These are phyloP conservation scores for Canavalia ensiformis DNA, from an alignment of 306 rosid species.

Conservation along the genomic window DNA sequence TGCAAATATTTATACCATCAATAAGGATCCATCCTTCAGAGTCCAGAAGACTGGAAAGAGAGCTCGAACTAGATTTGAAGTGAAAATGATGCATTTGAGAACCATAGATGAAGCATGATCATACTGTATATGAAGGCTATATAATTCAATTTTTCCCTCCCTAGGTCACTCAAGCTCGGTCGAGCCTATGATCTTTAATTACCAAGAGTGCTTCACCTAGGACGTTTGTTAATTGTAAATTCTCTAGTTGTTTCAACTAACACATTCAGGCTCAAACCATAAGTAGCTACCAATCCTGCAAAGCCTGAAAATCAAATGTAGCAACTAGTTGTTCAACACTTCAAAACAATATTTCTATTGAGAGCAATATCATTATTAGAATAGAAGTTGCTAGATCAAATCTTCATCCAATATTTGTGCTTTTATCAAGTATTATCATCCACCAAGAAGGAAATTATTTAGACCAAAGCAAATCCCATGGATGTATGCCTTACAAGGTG, in stretches of 20 bases:
- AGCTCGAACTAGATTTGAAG: slow-evolving; percentile 7
- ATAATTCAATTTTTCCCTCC: slow-evolving; percentile 60
- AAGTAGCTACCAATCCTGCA: slow-evolving; percentile 71
- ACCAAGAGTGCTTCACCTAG: slow-evolving; percentile 61
- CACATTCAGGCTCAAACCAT: slow-evolving; percentile 46
- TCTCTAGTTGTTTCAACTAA: too few species aligned
- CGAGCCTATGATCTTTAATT: too few species aligned
- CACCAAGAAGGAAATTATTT: not conserved
- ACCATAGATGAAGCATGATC: slow-evolving; percentile 60
- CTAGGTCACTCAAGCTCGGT: slow-evolving; percentile 59
- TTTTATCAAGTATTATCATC: not conserved
- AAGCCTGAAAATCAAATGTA: slow-evolving; percentile 56
- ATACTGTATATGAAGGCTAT: slow-evolving; percentile 59
- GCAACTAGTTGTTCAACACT: not conserved
- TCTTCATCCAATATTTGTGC: not conserved
- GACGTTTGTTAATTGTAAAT: not conserved
- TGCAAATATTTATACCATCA: too few species aligned
- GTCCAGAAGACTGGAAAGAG: too few species aligned
- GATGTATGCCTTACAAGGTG: not conserved
- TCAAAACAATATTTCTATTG: not conserved
- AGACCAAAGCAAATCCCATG: not conserved
- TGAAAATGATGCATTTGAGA: slow-evolving; percentile 66
- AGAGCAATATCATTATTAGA: not conserved
- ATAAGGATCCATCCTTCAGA: too few species aligned
- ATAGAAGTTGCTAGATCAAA: too few species aligned